Evolutionary conservation across 2,329 filamentous ascomycete genomes (phyloP).

Genomic region (Phialophora expanda): DNA sequence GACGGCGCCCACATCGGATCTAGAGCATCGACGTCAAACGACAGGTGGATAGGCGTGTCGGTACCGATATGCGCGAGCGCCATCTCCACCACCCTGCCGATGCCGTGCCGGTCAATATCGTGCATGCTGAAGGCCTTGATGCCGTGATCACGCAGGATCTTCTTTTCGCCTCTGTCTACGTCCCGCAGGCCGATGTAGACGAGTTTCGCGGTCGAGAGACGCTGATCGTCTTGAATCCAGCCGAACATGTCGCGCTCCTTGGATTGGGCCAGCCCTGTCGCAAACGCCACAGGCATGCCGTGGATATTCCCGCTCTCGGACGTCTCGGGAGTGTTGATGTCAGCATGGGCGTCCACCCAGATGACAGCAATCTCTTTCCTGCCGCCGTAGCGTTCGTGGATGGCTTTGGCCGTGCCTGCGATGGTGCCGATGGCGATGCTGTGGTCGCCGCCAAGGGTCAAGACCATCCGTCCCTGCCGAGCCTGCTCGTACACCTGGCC

Average conservation of each 20-base stretch:
- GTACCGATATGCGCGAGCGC: constrained; percentile 92
- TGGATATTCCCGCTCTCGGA: constrained; percentile 92
- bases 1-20: constrained; percentile 96
- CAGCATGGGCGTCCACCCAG: constrained; percentile 97
- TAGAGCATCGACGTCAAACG: constrained; percentile 94
- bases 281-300: constrained; percentile 94
- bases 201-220: constrained; percentile 75
- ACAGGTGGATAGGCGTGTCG: constrained; percentile 95
- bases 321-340: constrained; percentile 95
- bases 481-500: constrained; percentile 88
- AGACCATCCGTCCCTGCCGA: constrained; percentile 78
- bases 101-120: constrained; percentile 93
- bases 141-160: constrained; percentile 81
- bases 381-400: constrained; percentile 74
- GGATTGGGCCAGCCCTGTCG: constrained; percentile 82
- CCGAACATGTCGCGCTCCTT: constrained; percentile 81
- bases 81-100: constrained; percentile 96
- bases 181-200: constrained; percentile 97
- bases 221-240: constrained; percentile 71
- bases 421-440: constrained; percentile 95
- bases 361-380: constrained; percentile 85
- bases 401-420: constrained; percentile 82
- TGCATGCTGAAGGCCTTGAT: constrained; percentile 99
- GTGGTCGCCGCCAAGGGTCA: constrained; percentile 95
- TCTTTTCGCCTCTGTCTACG: constrained; percentile 92